Base-by-base conservation (phyloP, 768 basidiomycete genomes). In the Leccinellum albellum region DNA sequence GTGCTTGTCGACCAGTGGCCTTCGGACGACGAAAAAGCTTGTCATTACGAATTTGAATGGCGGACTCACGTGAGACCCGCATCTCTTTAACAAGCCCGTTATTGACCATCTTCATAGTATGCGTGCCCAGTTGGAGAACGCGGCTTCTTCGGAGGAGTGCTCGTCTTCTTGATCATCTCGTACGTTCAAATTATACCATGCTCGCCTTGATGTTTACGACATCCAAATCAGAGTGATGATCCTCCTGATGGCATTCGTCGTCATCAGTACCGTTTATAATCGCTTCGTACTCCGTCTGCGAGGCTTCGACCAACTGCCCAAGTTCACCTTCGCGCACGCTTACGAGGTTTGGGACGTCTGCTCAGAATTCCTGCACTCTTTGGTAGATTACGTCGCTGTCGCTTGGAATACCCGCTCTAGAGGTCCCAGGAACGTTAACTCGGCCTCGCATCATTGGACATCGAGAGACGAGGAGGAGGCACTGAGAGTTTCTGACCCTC, bases 31-130 rank as follows among this genome's bases (percentile, higher is more conserved):
- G 81, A 86, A 9, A 66, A 66, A 26, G 83, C 83, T n/a, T 95
- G 93, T 69, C 81, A 84, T 13, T 94, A 86, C 67, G 82, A 88
- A 56, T 73, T 95, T 37, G 91, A 94, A 74, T 95, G 93, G 93
- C 77, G 80, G 54, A 93, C 89, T 5, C 84, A 84, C 63, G 91
- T 93, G 61, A 64, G 82, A 28, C 23, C 26, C n/a, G 29, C 33
- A n/a, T 35, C 3, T 14, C 31, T 5, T 57, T 28, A 14, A 24
- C 2, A 10, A 28, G 3, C 8, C 13, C 10, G 24, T 31, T 8
- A 1, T 29, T 48, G 7, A 69, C 21, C 1, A 24, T 17, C 21
- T 24, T 17, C 6, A 8, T 55, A 90, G 87, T 78, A 79, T 64
- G 91, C 91, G 8, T 94, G 91, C 66, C 82, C 89, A 9, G 83